These are phyloP conservation scores for Cryptococcus sp. DNA, from an alignment of 1,284 basidiomycete species.

Conservation along the genomic window DNA sequence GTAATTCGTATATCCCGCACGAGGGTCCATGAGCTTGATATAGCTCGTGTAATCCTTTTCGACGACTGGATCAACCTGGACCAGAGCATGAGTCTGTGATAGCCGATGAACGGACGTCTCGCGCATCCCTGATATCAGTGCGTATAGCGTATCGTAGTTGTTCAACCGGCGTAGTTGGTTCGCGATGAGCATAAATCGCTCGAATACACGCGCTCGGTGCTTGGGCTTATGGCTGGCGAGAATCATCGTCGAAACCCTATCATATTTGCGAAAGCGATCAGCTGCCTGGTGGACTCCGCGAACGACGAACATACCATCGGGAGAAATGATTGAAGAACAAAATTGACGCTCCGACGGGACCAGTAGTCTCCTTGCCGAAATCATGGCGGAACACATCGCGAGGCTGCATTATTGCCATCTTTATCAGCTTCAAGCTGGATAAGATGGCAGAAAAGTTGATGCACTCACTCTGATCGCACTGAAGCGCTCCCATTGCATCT, in stretches of 20 bases:
- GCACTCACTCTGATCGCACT: conserved; percentile 40
- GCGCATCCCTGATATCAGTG: conserved; percentile 48
- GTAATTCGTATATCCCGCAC: conserved; percentile 46
- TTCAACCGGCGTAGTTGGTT: conserved; percentile 51
- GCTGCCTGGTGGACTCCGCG: no score
- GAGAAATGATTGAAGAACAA: conserved; percentile 53
- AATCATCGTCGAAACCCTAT: conserved; percentile 50
- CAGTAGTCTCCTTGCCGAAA: conserved; percentile 48
- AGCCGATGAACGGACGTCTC: conserved; percentile 51
- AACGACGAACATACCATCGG: conserved; percentile 35
- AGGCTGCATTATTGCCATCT: conserved; percentile 21
- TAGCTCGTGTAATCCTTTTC: conserved; percentile 44
- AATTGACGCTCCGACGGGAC: conserved; percentile 44
- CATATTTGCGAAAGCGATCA: background rate
- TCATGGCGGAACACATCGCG: conserved; percentile 51
- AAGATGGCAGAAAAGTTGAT: background rate
- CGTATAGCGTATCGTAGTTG: conserved; percentile 52
- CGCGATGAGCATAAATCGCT: conserved; percentile 46
- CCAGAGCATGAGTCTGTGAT: conserved; percentile 36
- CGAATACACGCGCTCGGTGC: conserved; percentile 48
- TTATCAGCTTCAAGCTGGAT: background rate
- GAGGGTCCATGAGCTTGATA: conserved; percentile 48
- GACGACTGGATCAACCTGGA: conserved; percentile 26
- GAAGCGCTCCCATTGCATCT: conserved; percentile 51
- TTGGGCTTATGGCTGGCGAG: conserved; percentile 49